Base-by-base conservation (phyloP, 129 eudicot species). In the Erigeron canadensis region DNA sequence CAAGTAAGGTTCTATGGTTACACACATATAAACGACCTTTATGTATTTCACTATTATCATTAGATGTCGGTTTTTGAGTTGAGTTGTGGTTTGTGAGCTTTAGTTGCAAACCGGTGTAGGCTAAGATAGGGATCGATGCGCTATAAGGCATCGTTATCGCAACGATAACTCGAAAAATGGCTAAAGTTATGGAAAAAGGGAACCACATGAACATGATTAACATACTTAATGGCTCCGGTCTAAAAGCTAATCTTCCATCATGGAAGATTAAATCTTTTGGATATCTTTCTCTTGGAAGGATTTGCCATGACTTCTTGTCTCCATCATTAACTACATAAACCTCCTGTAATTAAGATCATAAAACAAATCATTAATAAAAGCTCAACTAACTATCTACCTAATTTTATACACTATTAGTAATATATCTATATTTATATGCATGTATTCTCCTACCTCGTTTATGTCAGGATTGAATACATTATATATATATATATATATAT, bases 211-310 rank as follows among this genome's bases (percentile, higher is more conserved):
- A 81, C 79, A 86, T 73, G 71, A 72, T 23, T n/a, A 87, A 76
- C 59, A 81, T 72, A 5, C 58, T 72, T 6, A 77, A 58, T 7
- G 82, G 86, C 37, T 88, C 79, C 11, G 97, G 95, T 47, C 57
- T 81, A 15, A 84, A 82, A 28, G 91, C 95, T 64, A 91, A 77
- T 71, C 97, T 78, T 6, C 97, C 95, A 34, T 91, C 97, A 18
- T 91, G 97, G 38, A 91, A 91, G 42, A 88, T 74, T 5, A 91
- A 56, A 22, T 87, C 83, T 63, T 85, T 85, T 6, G 91, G 95
- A 70, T 83, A 91, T 71, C 56, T 71, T 13, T 84, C 79, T 54
- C 75, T 84, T 54, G 89, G 85, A 7, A 90, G 82, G 9, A 53
- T 7, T 56, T 57, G 78, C 86, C 84, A 86, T 11, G 66, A 60